Conservation (phyloP, 169 alveolate species). For the Perkinsus chesapeaki region DNA sequence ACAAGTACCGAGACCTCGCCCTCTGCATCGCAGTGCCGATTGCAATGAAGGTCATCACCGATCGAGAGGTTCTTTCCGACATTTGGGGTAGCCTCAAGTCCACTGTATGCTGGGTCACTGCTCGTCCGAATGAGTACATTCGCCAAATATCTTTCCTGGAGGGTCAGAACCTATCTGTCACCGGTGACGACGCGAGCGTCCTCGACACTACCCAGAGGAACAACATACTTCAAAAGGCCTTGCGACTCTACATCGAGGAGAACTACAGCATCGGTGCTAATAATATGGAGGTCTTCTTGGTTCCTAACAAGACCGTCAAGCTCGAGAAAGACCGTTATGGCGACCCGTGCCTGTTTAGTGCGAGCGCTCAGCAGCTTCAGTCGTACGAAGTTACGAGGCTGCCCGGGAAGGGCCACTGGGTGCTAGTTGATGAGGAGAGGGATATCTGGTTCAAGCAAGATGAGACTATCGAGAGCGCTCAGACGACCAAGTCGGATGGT, state of each 20-base stretch:
- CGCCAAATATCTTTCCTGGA: neutral
- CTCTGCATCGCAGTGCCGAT: neutral
- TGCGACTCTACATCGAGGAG: neutral
- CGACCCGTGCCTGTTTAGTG: neutral
- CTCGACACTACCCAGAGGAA: neutral
- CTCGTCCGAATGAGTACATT: neutral
- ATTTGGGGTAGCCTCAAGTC: neutral
- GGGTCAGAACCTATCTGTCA: neutral
- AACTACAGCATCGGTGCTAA: neutral
- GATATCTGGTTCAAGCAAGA: neutral
- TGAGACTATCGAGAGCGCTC: neutral
- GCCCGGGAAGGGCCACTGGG: neutral
- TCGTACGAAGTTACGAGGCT: neutral
- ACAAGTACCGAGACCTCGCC: constrained; percentile 1
- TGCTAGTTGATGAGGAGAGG: neutral
- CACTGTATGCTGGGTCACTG: neutral
- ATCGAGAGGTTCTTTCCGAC: neutral
- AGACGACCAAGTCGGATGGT: neutral
- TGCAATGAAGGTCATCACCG: neutral
- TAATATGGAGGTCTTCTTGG: neutral
- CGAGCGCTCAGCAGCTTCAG: neutral
- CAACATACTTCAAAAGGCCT: neutral
- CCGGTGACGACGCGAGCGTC: neutral
- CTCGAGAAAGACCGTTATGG: neutral
- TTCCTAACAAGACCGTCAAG: neutral